These are phyloP conservation scores for Picea glauca DNA, from an alignment of 75 land plant species.

Conservation along the genomic window DNA sequence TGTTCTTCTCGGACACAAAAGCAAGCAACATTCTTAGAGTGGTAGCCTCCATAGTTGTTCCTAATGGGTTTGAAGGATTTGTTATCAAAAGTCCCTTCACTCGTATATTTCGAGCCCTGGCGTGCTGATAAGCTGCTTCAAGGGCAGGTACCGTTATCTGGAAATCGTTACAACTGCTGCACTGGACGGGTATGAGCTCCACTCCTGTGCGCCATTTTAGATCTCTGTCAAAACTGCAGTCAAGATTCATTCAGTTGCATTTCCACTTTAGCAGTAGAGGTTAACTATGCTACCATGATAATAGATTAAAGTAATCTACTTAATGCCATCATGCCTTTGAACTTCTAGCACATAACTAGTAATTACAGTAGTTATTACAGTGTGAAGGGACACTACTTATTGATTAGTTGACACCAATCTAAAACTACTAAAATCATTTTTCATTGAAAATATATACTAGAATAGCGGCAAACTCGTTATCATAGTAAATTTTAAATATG, in stretches of 20 bases:
- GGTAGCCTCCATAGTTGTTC: slow-evolving; percentile 42
- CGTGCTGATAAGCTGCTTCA: slow-evolving; percentile 55
- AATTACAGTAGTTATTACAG: too few relatives aligned
- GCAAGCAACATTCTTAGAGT: slow-evolving; percentile 38
- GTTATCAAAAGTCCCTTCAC: slow-evolving; percentile 71
- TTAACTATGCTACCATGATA: too few relatives aligned
- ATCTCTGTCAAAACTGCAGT: slow-evolving; percentile 74
- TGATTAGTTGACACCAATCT: too few relatives aligned
- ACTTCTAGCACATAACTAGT: too few relatives aligned
- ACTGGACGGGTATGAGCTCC: slow-evolving; percentile 73
- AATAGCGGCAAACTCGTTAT: too few relatives aligned
- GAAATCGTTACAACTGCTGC: slow-evolving; percentile 62
- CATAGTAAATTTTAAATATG: too few relatives aligned
- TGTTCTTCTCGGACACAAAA: slow-evolving; percentile 66
- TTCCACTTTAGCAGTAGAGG: too few relatives aligned
- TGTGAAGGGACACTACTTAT: too few relatives aligned
- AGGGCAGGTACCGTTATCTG: slow-evolving; percentile 44
- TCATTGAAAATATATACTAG: too few relatives aligned
- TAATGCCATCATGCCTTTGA: too few relatives aligned
- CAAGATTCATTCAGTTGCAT: background rate
- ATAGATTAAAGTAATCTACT: too few relatives aligned
- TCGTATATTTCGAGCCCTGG: slow-evolving; percentile 43
- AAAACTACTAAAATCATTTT: too few relatives aligned
- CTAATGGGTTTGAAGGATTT: slow-evolving; percentile 82
- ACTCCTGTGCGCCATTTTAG: slow-evolving; percentile 74